Evolutionary conservation across 768 basidiomycete genomes (phyloP), one percentile per base, ranked within the genome.

Genomic region (Mrakia blollopis): DNA sequence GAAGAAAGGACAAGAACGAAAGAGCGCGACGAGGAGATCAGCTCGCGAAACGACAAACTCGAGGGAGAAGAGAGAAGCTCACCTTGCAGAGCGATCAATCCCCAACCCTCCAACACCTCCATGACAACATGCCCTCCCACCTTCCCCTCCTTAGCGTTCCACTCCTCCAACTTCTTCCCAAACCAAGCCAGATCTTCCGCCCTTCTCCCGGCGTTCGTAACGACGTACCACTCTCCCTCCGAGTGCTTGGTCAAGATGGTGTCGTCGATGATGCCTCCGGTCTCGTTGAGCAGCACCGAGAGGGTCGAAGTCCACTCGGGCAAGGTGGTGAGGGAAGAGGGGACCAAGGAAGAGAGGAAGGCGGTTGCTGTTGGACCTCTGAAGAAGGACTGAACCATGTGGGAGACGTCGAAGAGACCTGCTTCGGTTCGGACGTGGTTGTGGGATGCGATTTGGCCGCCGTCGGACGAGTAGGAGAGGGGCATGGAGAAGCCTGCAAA

Each of bases 401-500:
- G 97, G 30, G 93, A 93, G 37, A 99, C 97, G 81, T 99, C 97
- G 83, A 99, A 99, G 44, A 99, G 86, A 0, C 94, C 94, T 0
- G 88, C 92, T 50, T 87, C 87, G 18, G 85, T 88, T 60, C 97
- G 89, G 71, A 95, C 92, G 81, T 98, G 91, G 63, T 91, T 89
- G 84, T 99, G 96, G n/a, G 76, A 77, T 0, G 72, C 41, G 47
- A 57, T 32, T 39, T 63, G 62, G 23, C 57, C 57, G 5, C 57
- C 57, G 35, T 74, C 73, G 25, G 73, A 44, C 35, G 62, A 32
- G 81, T 98, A 99, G 4, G 88, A 83, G 62, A 99, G 86, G 0
- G 96, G 97, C 96, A 99, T 99, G 6, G 89, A 88, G 84, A 90
- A 98, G 9, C 96, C 96, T 3, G 93, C 97, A 83, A 98, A 99